Evolutionary conservation across 345 rosid genomes (phyloP).

Genomic region (Excoecaria cochinchinensis): DNA sequence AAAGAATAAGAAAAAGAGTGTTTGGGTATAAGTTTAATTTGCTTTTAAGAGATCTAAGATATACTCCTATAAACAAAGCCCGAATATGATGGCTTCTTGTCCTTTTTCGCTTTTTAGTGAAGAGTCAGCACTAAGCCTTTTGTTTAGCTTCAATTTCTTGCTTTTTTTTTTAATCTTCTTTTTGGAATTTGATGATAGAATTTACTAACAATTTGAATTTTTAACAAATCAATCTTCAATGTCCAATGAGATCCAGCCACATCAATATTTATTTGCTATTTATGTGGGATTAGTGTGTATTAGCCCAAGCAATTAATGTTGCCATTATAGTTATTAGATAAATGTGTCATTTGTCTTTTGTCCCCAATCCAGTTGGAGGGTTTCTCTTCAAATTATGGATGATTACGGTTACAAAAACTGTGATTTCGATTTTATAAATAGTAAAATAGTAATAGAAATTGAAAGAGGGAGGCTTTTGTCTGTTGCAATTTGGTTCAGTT

Average conservation of each 20-base stretch:
- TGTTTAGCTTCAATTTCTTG: neutral
- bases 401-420: too few species aligned
- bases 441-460: too few species aligned
- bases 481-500: too few species aligned
- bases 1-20: neutral
- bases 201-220: too few species aligned
- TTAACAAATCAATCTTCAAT: neutral
- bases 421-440: too few species aligned
- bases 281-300: too few species aligned
- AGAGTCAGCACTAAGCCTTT: conserved; percentile 12
- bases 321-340: too few species aligned
- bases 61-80: conserved; percentile 9
- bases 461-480: too few species aligned
- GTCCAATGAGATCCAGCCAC: neutral
- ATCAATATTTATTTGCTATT: neutral
- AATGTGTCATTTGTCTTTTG: too few species aligned
- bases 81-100: conserved; percentile 21
- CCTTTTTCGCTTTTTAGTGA: conserved; percentile 28
- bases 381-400: too few species aligned
- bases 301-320: too few species aligned
- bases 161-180: neutral
- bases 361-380: too few species aligned
- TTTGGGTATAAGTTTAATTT: conserved; percentile 11
- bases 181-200: neutral
- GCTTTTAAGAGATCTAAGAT: conserved; percentile 5